Conservation (phyloP, 352 stramenopile species). For the Thalassiosira sp. region DNA sequence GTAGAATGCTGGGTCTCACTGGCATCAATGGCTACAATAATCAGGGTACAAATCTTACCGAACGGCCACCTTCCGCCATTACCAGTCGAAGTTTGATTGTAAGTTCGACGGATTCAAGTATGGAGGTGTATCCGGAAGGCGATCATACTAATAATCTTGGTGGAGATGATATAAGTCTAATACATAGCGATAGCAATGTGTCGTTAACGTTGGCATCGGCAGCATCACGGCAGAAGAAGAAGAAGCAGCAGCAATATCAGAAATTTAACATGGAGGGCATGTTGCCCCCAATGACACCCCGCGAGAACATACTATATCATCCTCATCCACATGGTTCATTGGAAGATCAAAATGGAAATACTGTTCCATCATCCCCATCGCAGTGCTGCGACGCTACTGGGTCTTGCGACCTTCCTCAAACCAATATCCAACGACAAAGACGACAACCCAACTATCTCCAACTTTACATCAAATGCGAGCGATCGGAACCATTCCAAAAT, state of each 20-base stretch:
- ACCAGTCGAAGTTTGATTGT: slow-evolving; percentile 10
- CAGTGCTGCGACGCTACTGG: neutral
- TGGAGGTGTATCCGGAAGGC: too few relatives aligned
- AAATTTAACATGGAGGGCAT: slow-evolving; percentile 31
- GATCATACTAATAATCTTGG: too few relatives aligned
- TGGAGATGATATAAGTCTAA: too few relatives aligned
- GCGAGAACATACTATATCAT: slow-evolving; percentile 34
- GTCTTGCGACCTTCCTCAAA: neutral
- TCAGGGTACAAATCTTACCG: too few relatives aligned
- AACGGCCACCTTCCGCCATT: too few relatives aligned
- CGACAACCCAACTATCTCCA: slow-evolving; percentile 35
- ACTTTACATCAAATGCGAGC: slow-evolving; percentile 53
- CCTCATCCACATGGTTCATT: too few relatives aligned
- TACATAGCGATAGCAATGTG: too few relatives aligned
- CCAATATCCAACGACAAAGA: slow-evolving; percentile 5
- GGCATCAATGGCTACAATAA: neutral
- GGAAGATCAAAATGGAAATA: too few relatives aligned
- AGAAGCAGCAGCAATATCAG: slow-evolving; percentile 38
- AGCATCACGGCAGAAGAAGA: neutral
- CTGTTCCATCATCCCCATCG: slow-evolving; percentile 9
- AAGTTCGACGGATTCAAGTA: slow-evolving; percentile 17
- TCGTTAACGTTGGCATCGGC: too few relatives aligned
- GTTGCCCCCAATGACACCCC: slow-evolving; percentile 36
- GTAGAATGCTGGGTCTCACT: too few relatives aligned
- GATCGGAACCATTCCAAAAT: slow-evolving; percentile 39